Conservation (phyloP, 345 rosid species). For the Euphorbia peplus region DNA sequence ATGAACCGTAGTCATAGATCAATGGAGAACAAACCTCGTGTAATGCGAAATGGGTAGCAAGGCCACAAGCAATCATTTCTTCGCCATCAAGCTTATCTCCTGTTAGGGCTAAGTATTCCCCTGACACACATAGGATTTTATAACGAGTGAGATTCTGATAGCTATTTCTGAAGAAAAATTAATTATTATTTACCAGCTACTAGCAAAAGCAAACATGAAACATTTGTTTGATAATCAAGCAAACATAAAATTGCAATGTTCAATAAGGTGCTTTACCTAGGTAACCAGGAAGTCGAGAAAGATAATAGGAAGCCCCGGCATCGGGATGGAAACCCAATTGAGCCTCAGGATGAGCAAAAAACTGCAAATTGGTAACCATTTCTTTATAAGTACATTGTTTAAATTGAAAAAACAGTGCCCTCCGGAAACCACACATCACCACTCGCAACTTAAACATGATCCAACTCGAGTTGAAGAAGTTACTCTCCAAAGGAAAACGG, state of each 20-base stretch:
- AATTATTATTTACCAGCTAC: no score
- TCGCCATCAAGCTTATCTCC: conserved; percentile 86
- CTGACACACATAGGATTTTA: conserved; percentile 21
- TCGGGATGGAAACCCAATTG: conserved; percentile 90
- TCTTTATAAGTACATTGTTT: neutral
- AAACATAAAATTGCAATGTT: neutral
- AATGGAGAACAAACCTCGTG: conserved; percentile 47
- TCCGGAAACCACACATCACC: neutral
- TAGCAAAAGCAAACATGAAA: no score
- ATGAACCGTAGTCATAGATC: conserved; percentile 15
- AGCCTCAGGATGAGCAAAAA: conserved; percentile 69
- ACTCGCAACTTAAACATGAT: neutral
- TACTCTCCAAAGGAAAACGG: no score
- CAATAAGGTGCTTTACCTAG: conserved; percentile 43
- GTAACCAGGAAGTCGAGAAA: conserved; percentile 83
- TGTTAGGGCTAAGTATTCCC: conserved; percentile 86
- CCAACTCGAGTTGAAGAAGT: neutral
- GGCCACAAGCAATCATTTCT: conserved; percentile 92
- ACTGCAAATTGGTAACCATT: conserved; percentile 31
- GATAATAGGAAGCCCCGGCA: conserved; percentile 89
- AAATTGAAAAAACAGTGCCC: neutral
- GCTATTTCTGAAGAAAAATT: no score
- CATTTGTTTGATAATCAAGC: neutral
- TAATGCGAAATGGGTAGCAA: conserved; percentile 83
- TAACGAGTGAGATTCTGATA: no score